Base-by-base conservation (phyloP, 192 early-diverging fungal genomes). In the Dimargaris cristalligena region DNA sequence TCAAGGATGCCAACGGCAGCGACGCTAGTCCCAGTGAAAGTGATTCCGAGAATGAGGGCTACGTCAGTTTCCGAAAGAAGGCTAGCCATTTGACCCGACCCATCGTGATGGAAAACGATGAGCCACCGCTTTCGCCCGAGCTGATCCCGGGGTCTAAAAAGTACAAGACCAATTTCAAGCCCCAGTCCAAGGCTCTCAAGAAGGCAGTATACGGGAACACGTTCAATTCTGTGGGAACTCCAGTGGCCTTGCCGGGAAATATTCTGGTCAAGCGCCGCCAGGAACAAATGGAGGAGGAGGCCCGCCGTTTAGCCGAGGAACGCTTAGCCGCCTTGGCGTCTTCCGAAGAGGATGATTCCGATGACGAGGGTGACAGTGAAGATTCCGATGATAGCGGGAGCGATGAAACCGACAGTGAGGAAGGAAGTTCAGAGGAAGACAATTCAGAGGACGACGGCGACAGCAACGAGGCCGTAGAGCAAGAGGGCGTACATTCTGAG, bases 251-350 rank as follows among this genome's bases (percentile, higher is more conserved):
- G 30, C 55, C 55, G 25, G n/a, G 16, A 22, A 3, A n/a, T 25
- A 57, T 57, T 11, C 33, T 57, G 55, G 55, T 34, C 34, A 57
- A 35, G 38, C 55, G 55, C 4, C 26, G 38, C 20, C 55, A 57
- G 32, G 55, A 57, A 20, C n/a, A 57, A 35, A 34, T 38, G 22
- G 55, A 57, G 55, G 49, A 20, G 22, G 49, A 50, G 28, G 23
- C 23, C 2, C 10, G 13, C 22, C 49, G 49, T 3, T 26, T 13
- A 26, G 25, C 13, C 11, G 49, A 4, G 22, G 49, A 20, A 2
- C 18, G 11, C 18, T 11, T 26, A 3, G 49, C 49, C 49, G 26
- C 20, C 1, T 26, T 50, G 25, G 49, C 49, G 2, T 26, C 22
- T 26, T 20, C 20, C 22, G 49, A 50, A 11, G 49, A 50, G 26